Percentiles rank a stretch among this genome's conserved stretches.
Conservation (phyloP, 768 basidiomycete genomes). For the Dictyophora rubrovolvata region DNA sequence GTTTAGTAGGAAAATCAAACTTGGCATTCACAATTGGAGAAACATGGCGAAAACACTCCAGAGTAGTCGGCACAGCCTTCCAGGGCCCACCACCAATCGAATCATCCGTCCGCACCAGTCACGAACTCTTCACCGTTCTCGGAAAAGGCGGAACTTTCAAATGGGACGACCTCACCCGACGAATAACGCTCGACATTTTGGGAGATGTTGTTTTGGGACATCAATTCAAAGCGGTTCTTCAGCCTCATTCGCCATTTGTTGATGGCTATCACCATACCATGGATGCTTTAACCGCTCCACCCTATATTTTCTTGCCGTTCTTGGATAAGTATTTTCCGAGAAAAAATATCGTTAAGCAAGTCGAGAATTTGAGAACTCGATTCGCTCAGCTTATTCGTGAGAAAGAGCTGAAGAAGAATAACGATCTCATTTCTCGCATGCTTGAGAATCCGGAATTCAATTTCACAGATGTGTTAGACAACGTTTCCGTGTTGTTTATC, state of each 20-base stretch:
- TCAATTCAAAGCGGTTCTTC: constrained; percentile 26
- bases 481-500: constrained; percentile 29
- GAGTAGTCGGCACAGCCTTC: constrained; percentile 26
- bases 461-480: constrained; percentile 26
- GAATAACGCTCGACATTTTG: constrained; percentile 28
- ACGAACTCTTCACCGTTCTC: constrained; percentile 24
- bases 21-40: constrained; percentile 30
- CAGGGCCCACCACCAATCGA: constrained; percentile 25
- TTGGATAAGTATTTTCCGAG: constrained; percentile 23
- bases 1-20: constrained; percentile 26
- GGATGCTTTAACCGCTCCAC: constrained; percentile 25
- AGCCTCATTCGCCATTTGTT: constrained; percentile 24
- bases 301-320: constrained; percentile 24
- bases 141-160: constrained; percentile 20
- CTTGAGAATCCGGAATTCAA: constrained; percentile 24
- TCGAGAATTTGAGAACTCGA: constrained; percentile 21
- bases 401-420: constrained; percentile 24
- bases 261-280: constrained; percentile 28
- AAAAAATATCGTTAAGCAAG: constrained; percentile 19
- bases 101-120: constrained; percentile 21
- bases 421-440: constrained; percentile 28
- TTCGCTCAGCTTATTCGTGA: constrained; percentile 20
- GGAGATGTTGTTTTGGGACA: constrained; percentile 28
- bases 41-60: constrained; percentile 28
- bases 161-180: constrained; percentile 20